phyloP scores from a whole-genome alignment of 805 yeast species.

The Maudiozyma barnettii region DNA sequence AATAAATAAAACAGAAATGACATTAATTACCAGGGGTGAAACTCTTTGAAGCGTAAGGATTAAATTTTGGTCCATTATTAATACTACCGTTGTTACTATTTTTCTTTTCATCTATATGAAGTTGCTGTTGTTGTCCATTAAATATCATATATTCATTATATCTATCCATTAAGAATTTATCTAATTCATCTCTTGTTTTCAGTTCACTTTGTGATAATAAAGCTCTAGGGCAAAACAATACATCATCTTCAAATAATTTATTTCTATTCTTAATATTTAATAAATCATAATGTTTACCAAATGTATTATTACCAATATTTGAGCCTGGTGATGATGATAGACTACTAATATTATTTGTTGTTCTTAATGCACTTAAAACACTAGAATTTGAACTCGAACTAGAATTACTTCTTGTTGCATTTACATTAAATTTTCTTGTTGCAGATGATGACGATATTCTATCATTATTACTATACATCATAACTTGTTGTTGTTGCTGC shows the following conservation, averaged over 20 bases:
- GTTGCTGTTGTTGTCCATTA: conserved; percentile 2
- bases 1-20: not conserved
- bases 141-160: conserved; percentile 2
- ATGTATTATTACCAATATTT: not conserved
- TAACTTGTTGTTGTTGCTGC: not conserved
- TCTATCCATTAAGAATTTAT: conserved; percentile 12
- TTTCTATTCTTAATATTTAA: conserved; percentile 15
- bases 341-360: not conserved
- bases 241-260: conserved; percentile 27
- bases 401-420: conserved; percentile 10
- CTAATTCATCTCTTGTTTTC: conserved; percentile 21
- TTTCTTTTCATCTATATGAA: not conserved
- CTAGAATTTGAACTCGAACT: conserved; percentile 6
- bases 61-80: conserved; percentile 32
- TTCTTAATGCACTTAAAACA: not conserved
- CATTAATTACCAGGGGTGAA: conserved; percentile 40
- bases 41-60: conserved; percentile 57
- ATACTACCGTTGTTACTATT: too few relatives aligned
- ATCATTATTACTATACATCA: conserved; percentile 2
- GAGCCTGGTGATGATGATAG: not conserved
- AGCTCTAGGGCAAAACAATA: conserved; percentile 26
- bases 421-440: conserved; percentile 4
- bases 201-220: conserved; percentile 22
- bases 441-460: not conserved
- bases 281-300: conserved; percentile 9